Percentiles rank a stretch among this genome's conserved stretches.
Evolutionary conservation across 2,329 filamentous ascomycete genomes (phyloP).

Genomic region (Rugonectria rugulosa): DNA sequence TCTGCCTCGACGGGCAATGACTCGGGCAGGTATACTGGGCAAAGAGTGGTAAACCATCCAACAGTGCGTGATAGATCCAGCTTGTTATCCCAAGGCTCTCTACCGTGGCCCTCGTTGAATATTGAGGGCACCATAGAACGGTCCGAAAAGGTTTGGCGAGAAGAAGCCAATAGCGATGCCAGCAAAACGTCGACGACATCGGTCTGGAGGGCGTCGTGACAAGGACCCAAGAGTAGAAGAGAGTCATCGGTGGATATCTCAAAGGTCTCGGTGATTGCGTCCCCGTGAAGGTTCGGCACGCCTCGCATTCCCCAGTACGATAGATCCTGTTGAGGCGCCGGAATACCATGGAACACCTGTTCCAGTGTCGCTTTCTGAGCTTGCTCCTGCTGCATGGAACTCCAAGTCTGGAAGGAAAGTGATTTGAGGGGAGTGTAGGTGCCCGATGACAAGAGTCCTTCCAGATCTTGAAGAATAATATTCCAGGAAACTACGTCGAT

Average conservation of each 20-base stretch:
- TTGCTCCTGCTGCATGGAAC: background rate
- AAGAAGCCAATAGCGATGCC: constrained; percentile 32
- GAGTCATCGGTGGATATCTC: background rate
- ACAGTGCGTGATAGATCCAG: constrained; percentile 42
- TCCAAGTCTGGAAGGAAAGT: constrained; percentile 20
- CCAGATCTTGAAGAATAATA: constrained; percentile 50
- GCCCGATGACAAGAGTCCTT: constrained; percentile 43
- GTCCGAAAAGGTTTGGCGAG: constrained; percentile 35
- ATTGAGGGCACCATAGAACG: constrained; percentile 32
- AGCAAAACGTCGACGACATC: constrained; percentile 41
- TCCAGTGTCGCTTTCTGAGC: background rate
- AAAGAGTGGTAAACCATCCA: constrained; percentile 44
- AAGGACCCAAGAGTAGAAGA: constrained; percentile 17
- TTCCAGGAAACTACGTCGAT: constrained; percentile 54
- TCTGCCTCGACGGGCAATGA: constrained; percentile 17
- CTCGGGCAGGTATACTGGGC: constrained; percentile 26
- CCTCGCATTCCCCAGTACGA: background rate
- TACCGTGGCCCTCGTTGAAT: constrained; percentile 42
- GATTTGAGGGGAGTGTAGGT: background rate
- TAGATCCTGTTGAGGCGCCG: background rate
- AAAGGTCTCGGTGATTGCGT: background rate
- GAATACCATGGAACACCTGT: background rate
- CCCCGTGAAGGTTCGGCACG: background rate
- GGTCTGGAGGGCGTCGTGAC: constrained; percentile 30
- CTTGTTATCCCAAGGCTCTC: constrained; percentile 37